Evolutionary conservation across 352 stramenopile genomes (phyloP), one percentile per base, ranked within the genome.

Genomic region (Plasmopara viticola): DNA sequence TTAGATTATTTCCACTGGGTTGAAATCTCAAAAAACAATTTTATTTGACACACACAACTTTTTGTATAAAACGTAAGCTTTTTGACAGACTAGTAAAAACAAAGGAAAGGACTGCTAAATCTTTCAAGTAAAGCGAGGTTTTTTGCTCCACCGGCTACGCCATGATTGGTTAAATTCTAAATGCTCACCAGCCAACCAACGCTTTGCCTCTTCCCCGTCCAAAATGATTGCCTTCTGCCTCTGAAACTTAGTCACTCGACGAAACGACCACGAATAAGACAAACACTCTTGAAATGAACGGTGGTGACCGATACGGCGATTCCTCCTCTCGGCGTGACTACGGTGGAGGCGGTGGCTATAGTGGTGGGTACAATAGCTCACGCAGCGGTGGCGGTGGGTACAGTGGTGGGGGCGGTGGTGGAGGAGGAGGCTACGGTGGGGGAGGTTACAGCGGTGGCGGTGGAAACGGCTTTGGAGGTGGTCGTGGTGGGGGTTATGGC

Each of bases 321-420:
- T 89, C 76, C 54, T 91, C 78, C 37, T 89, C 78, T 50, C 80
- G 78, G 62, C 78, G 77, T 28, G 77, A 82, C 42, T 69, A 70
- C 43, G 58, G 66, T 17, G 50, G 56, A 46, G 61, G 62, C 39
- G 57, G 67, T 34, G 62, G 56, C 25, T 25, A 25, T 3, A 25
- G 20, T 25, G 20, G 20, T 25, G 20, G 20, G 20, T 25, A 25
- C 20, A 25, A 61, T 18, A 62, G 70, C 8, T 58, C 68, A 14
- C 38, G 28, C 4, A 15, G 67, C 9, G 54, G 65, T 17, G 62
- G 30, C 44, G 52, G 62, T 13, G 58, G 66, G 42, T 35, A 35
- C 10, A 35, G 31, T 35, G 31, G 20, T 25, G 20, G 20, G 20
- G 3, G 20, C 20, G 20, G 63, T 18, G 64, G 72, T 9, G 60